A percentile compares a stretch with the other conserved stretches of the same genome.
phyloP scores from a whole-genome alignment of 148 eudicot genomes.

The Oxyria digyna region DNA sequence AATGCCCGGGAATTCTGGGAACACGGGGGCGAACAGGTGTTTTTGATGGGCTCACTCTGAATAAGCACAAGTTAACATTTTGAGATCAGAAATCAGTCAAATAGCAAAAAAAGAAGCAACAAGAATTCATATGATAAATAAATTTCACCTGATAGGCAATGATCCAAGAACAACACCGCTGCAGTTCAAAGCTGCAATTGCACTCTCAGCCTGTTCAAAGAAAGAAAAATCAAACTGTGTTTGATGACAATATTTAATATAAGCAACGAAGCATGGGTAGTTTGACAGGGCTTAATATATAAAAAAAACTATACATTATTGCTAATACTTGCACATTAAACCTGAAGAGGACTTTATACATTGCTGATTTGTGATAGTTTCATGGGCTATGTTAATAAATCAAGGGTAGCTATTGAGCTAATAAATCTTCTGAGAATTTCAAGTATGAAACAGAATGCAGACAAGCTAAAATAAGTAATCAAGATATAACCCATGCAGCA shows the following conservation, averaged over 20 bases:
- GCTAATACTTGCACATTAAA: background rate
- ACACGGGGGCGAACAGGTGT: constrained; percentile 12
- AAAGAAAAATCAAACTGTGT: background rate
- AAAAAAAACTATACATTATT: background rate
- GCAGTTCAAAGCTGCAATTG: constrained; percentile 63
- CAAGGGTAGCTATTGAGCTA: background rate
- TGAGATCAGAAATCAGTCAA: background rate
- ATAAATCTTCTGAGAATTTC: background rate
- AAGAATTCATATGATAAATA: background rate
- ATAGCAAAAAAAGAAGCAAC: background rate
- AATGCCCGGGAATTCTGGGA: constrained; percentile 11
- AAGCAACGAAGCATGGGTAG: background rate
- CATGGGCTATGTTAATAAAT: background rate
- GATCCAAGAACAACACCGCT: constrained; percentile 57
- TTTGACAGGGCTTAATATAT: background rate
- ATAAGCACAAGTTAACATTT: background rate
- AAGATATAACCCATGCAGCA: background rate
- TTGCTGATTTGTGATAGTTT: background rate
- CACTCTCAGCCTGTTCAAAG: constrained; percentile 75
- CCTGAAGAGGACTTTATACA: background rate
- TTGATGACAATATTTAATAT: too few relatives aligned
- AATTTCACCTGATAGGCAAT: constrained; percentile 47
- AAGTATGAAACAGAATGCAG: background rate
- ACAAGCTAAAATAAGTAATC: background rate
- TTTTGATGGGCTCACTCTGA: constrained; percentile 14